phyloP scores from a whole-genome alignment of 768 basidiomycete genomes.

The Tricholoma terreum region DNA sequence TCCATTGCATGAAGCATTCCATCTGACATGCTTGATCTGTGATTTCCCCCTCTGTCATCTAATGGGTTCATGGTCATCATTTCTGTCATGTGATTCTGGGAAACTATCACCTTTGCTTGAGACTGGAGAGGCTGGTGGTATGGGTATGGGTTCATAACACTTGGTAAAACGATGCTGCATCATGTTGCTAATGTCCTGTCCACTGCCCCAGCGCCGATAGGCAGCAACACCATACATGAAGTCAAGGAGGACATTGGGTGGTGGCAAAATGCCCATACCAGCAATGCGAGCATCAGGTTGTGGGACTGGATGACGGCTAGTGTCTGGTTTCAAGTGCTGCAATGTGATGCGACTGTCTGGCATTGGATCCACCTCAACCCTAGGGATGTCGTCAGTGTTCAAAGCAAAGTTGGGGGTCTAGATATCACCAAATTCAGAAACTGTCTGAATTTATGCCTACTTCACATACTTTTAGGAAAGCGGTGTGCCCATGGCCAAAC shows the following conservation, averaged over 20 bases:
- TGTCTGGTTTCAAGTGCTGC: not conserved
- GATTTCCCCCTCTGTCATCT: not conserved
- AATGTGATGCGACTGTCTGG: too few species aligned
- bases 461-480: too few species aligned
- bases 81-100: not conserved
- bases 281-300: not conserved
- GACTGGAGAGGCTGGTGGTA: too few species aligned
- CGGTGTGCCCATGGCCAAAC: not conserved
- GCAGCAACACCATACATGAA: too few species aligned
- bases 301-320: not conserved
- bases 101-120: not conserved
- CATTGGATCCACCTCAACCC: too few species aligned
- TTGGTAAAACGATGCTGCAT: constrained; percentile 7
- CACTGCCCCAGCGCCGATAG: too few species aligned
- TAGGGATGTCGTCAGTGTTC: not conserved
- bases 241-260: constrained; percentile 2
- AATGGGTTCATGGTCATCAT: not conserved
- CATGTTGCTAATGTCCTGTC: constrained; percentile 7
- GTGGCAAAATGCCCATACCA: constrained; percentile 3
- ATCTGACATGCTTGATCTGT: not conserved
- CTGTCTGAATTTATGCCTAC: constrained; percentile 1
- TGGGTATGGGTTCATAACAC: constrained; percentile 4
- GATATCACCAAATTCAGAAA: constrained; percentile 4
- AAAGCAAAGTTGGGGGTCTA: constrained; percentile 8
- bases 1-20: not conserved